Percentiles rank a stretch among this genome's conserved stretches.
These are phyloP conservation scores for Fragaria vesca DNA, from an alignment of 306 rosid species.

Conservation along the genomic window DNA sequence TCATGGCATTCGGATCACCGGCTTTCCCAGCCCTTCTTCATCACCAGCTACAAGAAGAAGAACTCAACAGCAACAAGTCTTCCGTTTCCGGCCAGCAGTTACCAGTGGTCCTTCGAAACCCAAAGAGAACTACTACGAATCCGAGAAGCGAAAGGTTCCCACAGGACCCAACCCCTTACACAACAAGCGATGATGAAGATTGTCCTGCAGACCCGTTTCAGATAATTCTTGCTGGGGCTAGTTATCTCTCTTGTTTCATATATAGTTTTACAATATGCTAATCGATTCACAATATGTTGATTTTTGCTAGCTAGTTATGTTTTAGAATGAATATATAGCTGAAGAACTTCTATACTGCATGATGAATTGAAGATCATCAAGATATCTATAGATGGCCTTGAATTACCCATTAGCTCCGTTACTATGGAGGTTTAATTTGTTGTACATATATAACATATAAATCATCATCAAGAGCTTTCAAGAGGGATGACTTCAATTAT, in stretches of 20 bases:
- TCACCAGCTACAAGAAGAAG: constrained; percentile 25
- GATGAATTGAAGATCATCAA: background rate
- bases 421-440: constrained; percentile 29
- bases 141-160: constrained; percentile 74
- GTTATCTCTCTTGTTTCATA: background rate
- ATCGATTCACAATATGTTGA: background rate
- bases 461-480: constrained; percentile 19
- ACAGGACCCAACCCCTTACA: constrained; percentile 96
- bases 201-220: constrained; percentile 23
- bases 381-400: constrained; percentile 1
- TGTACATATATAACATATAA: constrained; percentile 54
- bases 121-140: constrained; percentile 33
- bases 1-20: constrained; percentile 32
- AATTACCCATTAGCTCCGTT: constrained; percentile 33
- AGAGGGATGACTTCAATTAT: constrained; percentile 16
- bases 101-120: constrained; percentile 28
- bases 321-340: constrained; percentile 1
- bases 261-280: constrained; percentile 1
- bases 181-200: constrained; percentile 68
- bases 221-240: constrained; percentile 12
- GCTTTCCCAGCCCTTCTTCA: constrained; percentile 38
- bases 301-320: background rate
- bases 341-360: constrained; percentile 9
- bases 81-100: constrained; percentile 35
- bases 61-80: constrained; percentile 24